These are phyloP conservation scores for Entelexis paramagnoliae DNA, from an alignment of 1,139 yeast species.

Conservation along the genomic window DNA sequence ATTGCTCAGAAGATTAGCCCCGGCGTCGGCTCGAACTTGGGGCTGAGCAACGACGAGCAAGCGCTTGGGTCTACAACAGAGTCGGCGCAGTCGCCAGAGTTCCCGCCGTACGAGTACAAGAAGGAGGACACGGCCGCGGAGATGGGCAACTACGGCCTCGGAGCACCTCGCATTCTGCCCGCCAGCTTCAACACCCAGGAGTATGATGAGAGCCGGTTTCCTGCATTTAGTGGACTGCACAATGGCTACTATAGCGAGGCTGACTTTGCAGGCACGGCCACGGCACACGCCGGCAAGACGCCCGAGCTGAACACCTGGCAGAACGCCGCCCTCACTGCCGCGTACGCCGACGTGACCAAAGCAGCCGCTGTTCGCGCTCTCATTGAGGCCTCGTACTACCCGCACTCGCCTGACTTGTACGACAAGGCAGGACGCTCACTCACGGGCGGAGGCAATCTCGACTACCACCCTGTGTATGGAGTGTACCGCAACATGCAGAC, in stretches of 20 bases:
- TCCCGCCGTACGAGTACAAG: constrained; percentile 2
- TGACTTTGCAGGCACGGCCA: neutral
- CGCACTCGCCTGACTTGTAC: constrained; percentile 6
- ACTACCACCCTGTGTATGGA: constrained; percentile 1
- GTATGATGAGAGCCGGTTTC: neutral
- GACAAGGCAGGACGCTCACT: constrained; percentile 2
- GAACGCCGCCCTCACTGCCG: neutral
- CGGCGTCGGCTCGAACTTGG: neutral
- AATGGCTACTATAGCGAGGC: neutral
- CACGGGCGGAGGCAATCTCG: constrained; percentile 3
- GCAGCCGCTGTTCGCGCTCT: neutral
- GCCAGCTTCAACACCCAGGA: neutral
- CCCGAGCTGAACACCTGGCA: constrained; percentile 6
- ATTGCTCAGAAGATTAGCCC: neutral
- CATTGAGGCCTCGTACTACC: neutral
- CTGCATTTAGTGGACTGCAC: neutral
- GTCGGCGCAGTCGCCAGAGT: constrained; percentile 1
- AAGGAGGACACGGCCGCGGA: neutral
- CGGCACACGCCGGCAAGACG: neutral
- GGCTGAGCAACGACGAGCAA: neutral
- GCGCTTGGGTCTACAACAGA: neutral
- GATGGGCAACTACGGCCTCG: neutral
- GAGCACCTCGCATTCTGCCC: neutral
- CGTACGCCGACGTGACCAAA: neutral
- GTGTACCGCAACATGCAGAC: neutral